phyloP scores from a whole-genome alignment of 2,329 filamentous ascomycete species.

The Xenoacremonium recifei region DNA sequence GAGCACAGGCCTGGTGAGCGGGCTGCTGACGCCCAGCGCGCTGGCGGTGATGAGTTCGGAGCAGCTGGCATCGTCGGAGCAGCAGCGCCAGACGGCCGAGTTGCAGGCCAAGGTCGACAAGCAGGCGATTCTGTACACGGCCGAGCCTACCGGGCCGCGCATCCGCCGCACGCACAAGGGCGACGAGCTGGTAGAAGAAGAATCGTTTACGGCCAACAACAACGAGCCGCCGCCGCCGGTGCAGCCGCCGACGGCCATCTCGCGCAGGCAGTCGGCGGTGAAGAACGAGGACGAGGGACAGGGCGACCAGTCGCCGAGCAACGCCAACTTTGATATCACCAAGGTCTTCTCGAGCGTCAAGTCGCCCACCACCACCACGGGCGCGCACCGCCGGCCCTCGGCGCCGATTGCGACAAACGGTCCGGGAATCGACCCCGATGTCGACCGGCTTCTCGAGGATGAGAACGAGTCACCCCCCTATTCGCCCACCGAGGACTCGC shows the following conservation, averaged over 20 bases:
- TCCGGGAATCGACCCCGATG: constrained; percentile 77
- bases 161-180: constrained; percentile 93
- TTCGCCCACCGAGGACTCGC: constrained; percentile 70
- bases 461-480: constrained; percentile 79
- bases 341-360: constrained; percentile 82
- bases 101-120: constrained; percentile 78
- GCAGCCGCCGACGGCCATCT: constrained; percentile 11
- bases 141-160: constrained; percentile 67
- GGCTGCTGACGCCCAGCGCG: constrained; percentile 68
- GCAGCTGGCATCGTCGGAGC: constrained; percentile 88
- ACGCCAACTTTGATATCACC: constrained; percentile 74
- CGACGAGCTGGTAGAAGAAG: constrained; percentile 83
- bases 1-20: constrained; percentile 70
- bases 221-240: constrained; percentile 34
- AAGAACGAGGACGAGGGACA: constrained; percentile 44
- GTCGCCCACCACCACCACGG: constrained; percentile 63
- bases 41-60: constrained; percentile 86
- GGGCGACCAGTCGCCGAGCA: constrained; percentile 50
- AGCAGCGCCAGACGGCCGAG: constrained; percentile 73
- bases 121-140: constrained; percentile 78
- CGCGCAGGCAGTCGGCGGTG: constrained; percentile 23
- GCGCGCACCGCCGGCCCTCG: constrained; percentile 47
- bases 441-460: constrained; percentile 85
- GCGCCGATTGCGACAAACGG: constrained; percentile 48
- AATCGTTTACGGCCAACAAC: constrained; percentile 47